Evolutionary conservation across 805 yeast genomes (phyloP).

Genomic region (Spathaspora gorwiae): DNA sequence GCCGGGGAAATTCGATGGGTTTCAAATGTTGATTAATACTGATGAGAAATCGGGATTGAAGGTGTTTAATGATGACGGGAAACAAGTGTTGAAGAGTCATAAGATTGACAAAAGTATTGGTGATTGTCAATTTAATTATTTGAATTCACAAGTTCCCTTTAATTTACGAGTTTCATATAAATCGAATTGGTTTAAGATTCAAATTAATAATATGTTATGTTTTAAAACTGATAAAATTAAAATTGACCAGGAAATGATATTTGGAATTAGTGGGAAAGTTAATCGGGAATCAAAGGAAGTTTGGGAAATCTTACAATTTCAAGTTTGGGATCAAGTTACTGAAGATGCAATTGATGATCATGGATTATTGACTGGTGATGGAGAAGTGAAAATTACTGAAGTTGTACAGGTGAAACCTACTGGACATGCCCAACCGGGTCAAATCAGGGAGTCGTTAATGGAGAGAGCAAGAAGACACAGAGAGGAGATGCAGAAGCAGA

Average conservation of each 20-base stretch:
- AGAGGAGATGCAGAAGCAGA: slow-evolving; percentile 11
- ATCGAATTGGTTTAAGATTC: slow-evolving; percentile 51
- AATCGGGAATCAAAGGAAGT: slow-evolving; percentile 42
- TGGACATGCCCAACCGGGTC: not conserved
- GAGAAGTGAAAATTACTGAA: slow-evolving; percentile 36
- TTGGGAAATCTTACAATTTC: slow-evolving; percentile 60
- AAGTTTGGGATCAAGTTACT: slow-evolving; percentile 49
- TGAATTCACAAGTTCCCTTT: slow-evolving; percentile 66
- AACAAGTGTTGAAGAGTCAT: slow-evolving; percentile 24
- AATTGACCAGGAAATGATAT: slow-evolving; percentile 27
- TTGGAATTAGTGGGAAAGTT: slow-evolving; percentile 51
- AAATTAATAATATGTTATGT: slow-evolving; percentile 67
- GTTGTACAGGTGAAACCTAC: slow-evolving; percentile 10
- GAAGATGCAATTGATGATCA: slow-evolving; percentile 57
- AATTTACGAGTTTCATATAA: slow-evolving; percentile 64
- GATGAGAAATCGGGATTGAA: slow-evolving; percentile 48
- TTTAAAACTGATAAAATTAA: slow-evolving; percentile 56
- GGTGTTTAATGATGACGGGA: slow-evolving; percentile 59
- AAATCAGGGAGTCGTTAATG: slow-evolving; percentile 33
- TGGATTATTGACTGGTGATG: slow-evolving; percentile 38
- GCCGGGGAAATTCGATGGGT: slow-evolving; percentile 56
- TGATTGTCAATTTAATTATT: slow-evolving; percentile 53
- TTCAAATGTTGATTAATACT: slow-evolving; percentile 56
- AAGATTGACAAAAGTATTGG: slow-evolving; percentile 41
- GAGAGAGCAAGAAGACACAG: slow-evolving; percentile 25